Percentiles rank a stretch among this genome's conserved stretches.
These are phyloP conservation scores for Arthrocladium fulminans DNA, from an alignment of 2,329 filamentous ascomycete genomes.

Conservation along the genomic window DNA sequence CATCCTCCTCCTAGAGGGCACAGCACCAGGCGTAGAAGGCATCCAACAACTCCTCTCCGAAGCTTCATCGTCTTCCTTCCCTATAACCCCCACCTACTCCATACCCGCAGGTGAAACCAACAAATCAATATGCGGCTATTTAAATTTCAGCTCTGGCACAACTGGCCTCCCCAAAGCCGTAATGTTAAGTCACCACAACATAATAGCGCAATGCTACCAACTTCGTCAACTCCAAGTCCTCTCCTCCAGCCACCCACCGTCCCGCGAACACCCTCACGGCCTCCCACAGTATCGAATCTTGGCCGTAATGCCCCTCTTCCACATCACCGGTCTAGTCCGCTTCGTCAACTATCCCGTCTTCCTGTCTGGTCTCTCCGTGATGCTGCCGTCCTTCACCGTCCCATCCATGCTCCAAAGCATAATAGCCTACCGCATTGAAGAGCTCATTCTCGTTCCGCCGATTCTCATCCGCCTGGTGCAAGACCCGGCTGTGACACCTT, in stretches of 20 bases:
- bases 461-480: conserved; percentile 54
- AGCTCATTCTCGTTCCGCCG: conserved; percentile 52
- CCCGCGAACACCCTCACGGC: conserved; percentile 17
- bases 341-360: conserved; percentile 54
- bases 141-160: conserved; percentile 68
- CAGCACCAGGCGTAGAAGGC: conserved; percentile 40
- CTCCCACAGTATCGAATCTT: conserved; percentile 40
- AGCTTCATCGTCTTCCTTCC: conserved; percentile 25
- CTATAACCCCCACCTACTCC: conserved; percentile 41
- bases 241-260: background rate
- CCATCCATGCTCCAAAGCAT: conserved; percentile 47
- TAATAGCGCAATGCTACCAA: conserved; percentile 54
- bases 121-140: conserved; percentile 30
- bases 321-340: conserved; percentile 54
- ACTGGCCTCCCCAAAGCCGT: conserved; percentile 80
- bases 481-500: conserved; percentile 41
- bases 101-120: conserved; percentile 47
- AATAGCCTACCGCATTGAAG: conserved; percentile 44
- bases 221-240: conserved; percentile 37
- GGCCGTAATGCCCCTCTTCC: conserved; percentile 52
- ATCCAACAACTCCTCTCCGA: conserved; percentile 26
- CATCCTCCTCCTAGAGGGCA: conserved; percentile 49
- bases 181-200: conserved; percentile 48
- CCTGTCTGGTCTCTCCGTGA: conserved; percentile 55
- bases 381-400: conserved; percentile 56